A percentile compares a stretch with the other conserved stretches of the same genome.
These are phyloP conservation scores for Priceomyces haplophilus DNA, from an alignment of 805 yeast species.

Conservation along the genomic window DNA sequence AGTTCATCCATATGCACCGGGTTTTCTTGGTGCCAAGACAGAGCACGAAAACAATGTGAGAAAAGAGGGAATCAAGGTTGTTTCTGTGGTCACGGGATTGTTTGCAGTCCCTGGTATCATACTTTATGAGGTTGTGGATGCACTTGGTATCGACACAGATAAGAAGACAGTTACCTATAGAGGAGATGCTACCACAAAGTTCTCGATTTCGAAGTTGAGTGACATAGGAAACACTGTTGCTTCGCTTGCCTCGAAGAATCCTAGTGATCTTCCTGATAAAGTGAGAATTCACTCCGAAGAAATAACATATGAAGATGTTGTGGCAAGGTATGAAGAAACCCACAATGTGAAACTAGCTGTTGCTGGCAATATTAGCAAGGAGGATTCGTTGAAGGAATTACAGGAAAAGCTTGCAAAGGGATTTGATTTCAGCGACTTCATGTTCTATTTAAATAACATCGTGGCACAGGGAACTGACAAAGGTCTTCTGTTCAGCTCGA, in stretches of 20 bases:
- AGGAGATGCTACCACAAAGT: conserved; percentile 38
- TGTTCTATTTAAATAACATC: conserved; percentile 34
- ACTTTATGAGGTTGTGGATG: conserved; percentile 31
- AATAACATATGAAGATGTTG: conserved; percentile 38
- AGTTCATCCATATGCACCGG: conserved; percentile 26
- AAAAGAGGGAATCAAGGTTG: conserved; percentile 44
- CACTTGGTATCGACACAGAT: conserved; percentile 33
- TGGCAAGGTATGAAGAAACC: conserved; percentile 37
- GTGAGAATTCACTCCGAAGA: conserved; percentile 42
- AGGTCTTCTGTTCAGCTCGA: conserved; percentile 27
- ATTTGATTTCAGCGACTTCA: conserved; percentile 31
- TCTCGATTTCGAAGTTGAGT: conserved; percentile 33
- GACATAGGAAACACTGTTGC: conserved; percentile 48
- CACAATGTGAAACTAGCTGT: conserved; percentile 34
- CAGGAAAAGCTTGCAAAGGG: conserved; percentile 23
- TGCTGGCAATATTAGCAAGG: conserved; percentile 23
- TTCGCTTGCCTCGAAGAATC: conserved; percentile 36
- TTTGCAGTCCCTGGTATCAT: conserved; percentile 37
- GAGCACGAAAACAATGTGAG: conserved; percentile 39
- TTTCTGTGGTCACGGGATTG: conserved; percentile 39
- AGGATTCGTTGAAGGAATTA: conserved; percentile 30
- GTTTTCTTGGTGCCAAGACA: conserved; percentile 30
- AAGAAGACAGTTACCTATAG: conserved; percentile 31
- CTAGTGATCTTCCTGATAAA: conserved; percentile 41
- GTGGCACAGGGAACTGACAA: conserved; percentile 40